These are phyloP conservation scores for Dissophora ornata DNA, from an alignment of 192 early-diverging fungal species.

Conservation along the genomic window DNA sequence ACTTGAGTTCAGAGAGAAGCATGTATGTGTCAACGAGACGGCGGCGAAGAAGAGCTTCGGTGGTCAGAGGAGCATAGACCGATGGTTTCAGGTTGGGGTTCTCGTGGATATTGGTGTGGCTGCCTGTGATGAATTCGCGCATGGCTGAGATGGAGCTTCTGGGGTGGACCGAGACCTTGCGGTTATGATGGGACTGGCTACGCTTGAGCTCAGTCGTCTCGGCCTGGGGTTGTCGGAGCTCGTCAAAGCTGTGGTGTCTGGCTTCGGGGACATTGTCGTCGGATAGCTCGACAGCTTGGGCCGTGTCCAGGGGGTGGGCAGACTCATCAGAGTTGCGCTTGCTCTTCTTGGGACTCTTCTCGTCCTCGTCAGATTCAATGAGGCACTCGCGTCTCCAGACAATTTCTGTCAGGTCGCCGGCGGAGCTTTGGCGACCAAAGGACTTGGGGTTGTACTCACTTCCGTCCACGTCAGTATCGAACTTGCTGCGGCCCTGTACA, in stretches of 20 bases:
- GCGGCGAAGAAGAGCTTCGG: constrained; percentile 44
- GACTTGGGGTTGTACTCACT: constrained; percentile 30
- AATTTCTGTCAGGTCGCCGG: constrained; percentile 43
- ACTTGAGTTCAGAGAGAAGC: constrained; percentile 81
- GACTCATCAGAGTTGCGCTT: background rate
- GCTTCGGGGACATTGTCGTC: background rate
- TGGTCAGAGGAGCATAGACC: constrained; percentile 42
- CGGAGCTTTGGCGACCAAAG: constrained; percentile 9
- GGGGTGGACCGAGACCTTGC: constrained; percentile 9
- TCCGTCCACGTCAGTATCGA: constrained; percentile 16
- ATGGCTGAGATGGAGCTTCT: constrained; percentile 14
- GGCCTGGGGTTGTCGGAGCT: background rate
- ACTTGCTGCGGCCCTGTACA: background rate
- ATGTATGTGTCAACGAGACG: constrained; percentile 59
- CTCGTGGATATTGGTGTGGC: constrained; percentile 10
- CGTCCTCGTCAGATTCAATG: constrained; percentile 31
- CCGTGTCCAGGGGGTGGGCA: constrained; percentile 3
- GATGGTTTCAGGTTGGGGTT: constrained; percentile 47
- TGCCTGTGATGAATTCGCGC: constrained; percentile 40
- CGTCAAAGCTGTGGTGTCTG: constrained; percentile 11
- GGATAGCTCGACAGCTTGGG: no score
- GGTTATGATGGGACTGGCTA: constrained; percentile 5
- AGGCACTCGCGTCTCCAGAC: constrained; percentile 50
- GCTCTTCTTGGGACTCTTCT: constrained; percentile 5
- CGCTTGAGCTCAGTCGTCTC: constrained; percentile 4